These are phyloP conservation scores for Aureoboletus auriporus DNA, from an alignment of 768 basidiomycete genomes.

Conservation along the genomic window DNA sequence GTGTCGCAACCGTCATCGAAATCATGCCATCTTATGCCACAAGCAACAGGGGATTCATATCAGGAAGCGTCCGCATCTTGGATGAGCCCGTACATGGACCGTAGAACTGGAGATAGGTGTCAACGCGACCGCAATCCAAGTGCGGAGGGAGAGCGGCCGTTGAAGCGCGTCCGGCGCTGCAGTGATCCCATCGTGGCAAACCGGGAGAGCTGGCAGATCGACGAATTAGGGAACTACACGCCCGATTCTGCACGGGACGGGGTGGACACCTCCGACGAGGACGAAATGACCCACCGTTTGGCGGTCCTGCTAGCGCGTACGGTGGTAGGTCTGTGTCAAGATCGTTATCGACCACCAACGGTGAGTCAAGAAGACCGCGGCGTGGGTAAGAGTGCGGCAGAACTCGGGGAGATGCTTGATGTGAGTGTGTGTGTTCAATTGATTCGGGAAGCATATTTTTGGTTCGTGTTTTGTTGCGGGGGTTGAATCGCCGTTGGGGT, in stretches of 20 bases:
- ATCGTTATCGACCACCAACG: conserved; percentile 13
- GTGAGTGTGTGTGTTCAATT: conserved; percentile 19
- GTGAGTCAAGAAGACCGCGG: conserved; percentile 7
- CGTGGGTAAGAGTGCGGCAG: conserved; percentile 23
- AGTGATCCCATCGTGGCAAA: conserved; percentile 13
- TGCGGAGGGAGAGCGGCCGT: conserved; percentile 25
- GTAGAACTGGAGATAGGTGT: background rate
- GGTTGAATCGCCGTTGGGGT: conserved; percentile 5
- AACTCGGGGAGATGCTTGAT: conserved; percentile 31
- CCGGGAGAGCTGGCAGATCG: background rate
- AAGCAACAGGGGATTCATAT: conserved; percentile 7
- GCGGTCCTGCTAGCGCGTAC: conserved; percentile 19
- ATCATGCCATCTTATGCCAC: background rate
- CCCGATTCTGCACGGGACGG: conserved; percentile 4
- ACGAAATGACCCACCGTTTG: conserved; percentile 8
- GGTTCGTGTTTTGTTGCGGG: background rate
- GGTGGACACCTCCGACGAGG: background rate
- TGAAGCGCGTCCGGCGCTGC: conserved; percentile 24
- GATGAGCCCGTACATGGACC: background rate
- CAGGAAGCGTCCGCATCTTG: conserved; percentile 9
- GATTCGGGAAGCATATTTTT: background rate
- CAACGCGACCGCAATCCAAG: conserved; percentile 14
- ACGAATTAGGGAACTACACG: conserved; percentile 13
- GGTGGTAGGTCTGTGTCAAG: conserved; percentile 23
- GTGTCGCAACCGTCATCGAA: conserved; percentile 4